Base-by-base conservation (phyloP, 2,329 filamentous ascomycete species). In the Trichoderma sp. region DNA sequence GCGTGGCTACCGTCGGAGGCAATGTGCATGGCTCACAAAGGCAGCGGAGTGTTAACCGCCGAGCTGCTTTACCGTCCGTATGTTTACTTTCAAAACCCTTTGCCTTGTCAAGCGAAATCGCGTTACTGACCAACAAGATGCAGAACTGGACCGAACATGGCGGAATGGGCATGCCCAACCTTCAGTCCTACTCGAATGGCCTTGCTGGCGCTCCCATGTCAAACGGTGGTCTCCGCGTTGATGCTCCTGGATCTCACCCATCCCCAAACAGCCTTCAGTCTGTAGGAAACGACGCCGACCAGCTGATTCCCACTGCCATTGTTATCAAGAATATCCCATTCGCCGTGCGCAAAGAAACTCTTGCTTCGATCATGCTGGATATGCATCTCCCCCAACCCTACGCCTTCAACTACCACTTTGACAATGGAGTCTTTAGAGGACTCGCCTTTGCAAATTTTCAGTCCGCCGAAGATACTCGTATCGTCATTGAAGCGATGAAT, bases 261-360 rank as follows among this genome's bases (percentile, higher is more conserved):
- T 81, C 81, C 13, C 81, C 81, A 19, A 75, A 74, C 56, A 80
- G 81, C 72, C 72, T 83, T 70, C 76, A 83, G 80, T 82, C 76
- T 69, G 81, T 72, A 74, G 81, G 76, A 70, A 83, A 75, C 76
- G 87, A 89, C 59, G 86, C 89, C 68, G 95, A 97, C 74, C 95
- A 98, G 82, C 88, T 99, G 71, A 99, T 99, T 70, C 95, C 95
- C 3, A 99, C 96, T 4, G 96, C 96, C 67, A 98, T 99, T 75
- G 96, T 99, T 70, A 98, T 99, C 82, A 99, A 99, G 84, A 99
- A 99, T 79, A 99, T 99, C 47, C 96, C 96, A 0, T 99, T 99
- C 79, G 96, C 96, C 33, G 94, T 98, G 69, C 94, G 97, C 80
- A 98, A 98, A 82, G 96, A 99, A 81, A 93, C 95, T 76, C 86